Percentiles rank a stretch among this genome's conserved stretches.
These are phyloP conservation scores for Coemansia sp. DNA, from an alignment of 192 early-diverging fungal genomes.

Conservation along the genomic window DNA sequence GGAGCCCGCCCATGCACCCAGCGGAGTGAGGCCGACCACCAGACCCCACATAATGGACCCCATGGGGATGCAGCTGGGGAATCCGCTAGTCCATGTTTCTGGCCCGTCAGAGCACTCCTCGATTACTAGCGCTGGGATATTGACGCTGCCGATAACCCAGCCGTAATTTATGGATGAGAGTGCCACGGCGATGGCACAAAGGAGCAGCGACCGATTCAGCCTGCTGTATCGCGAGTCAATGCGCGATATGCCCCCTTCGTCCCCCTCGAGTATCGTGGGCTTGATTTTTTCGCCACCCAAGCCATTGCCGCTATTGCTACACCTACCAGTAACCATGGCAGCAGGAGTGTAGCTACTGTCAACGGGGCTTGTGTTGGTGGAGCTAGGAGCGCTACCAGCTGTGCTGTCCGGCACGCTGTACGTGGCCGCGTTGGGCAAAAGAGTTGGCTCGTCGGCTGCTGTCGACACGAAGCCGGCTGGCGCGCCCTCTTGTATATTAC, in stretches of 20 bases:
- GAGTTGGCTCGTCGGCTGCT: neutral
- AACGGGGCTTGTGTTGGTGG: constrained; percentile 20
- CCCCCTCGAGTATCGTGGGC: constrained; percentile 8
- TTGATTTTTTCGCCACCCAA: constrained; percentile 11
- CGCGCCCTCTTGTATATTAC: neutral
- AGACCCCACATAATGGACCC: constrained; percentile 58
- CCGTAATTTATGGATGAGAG: constrained; percentile 53
- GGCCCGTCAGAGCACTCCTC: constrained; percentile 52
- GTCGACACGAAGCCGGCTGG: neutral
- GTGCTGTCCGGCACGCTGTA: constrained; percentile 6
- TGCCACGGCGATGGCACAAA: constrained; percentile 39
- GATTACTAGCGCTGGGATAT: constrained; percentile 56
- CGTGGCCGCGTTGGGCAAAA: constrained; percentile 5
- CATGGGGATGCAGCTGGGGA: constrained; percentile 74
- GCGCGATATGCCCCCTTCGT: constrained; percentile 23
- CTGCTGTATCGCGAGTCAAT: constrained; percentile 37
- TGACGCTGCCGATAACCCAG: constrained; percentile 54
- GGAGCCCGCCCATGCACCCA: constrained; percentile 78
- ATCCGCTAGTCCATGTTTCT: constrained; percentile 36
- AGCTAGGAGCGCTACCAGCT: constrained; percentile 18
- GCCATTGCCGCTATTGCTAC: constrained; percentile 1
- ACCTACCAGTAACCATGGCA: neutral
- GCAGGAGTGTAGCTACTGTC: neutral
- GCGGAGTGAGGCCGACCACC: constrained; percentile 58
- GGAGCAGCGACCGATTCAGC: constrained; percentile 28